Evolutionary conservation across 345 rosid species (phyloP), one percentile per base, ranked within the genome.

Genomic region (Sisymbrium irio): DNA sequence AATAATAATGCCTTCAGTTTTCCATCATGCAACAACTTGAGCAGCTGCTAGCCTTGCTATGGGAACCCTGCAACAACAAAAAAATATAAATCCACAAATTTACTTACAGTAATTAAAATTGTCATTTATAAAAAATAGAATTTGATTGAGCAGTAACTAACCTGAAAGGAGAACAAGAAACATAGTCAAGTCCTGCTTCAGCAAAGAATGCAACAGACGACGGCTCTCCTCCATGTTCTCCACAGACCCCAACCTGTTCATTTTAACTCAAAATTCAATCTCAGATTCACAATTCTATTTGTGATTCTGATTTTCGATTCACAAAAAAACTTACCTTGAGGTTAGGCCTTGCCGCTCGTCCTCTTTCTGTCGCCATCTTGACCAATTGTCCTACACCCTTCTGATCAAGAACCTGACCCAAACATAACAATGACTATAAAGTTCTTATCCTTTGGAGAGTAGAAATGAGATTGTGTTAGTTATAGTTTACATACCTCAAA

Each of bases 81-180:
- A 22, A 22, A 22, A 20, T 2, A 47, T 0, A 44, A 19, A 3
- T 5, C 39, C 62, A 5, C 12, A 13, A 50, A 39, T 27, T 27
- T 27, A 27, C 25, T 44, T 53, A 45, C 32, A 54, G 6, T 18
- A 71, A 40, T 27, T 18, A 30, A 15, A 28, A 7, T 35, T 3
- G 20, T 10, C 18, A 18, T 19, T 18, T 18, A 58, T 36, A 40
- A 36, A 0, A 18, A 18, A 19, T 18, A 59, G 5, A 5, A 18
- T 59, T 36, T 37, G 45, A 59, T 18, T 59, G 10, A 36, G 17
- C 17, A 58, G 9, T 35, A 10, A 10, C 44, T 17, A 58, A 59
- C 98, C 98, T 94, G 84, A 91, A 94, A 53, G 98, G 98, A 39
- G 98, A 94, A 65, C 98, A 94, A 7, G 98, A 94, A 65, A 94